Conservation (phyloP, 805 yeast genomes). For the Candida silvicultrix region DNA sequence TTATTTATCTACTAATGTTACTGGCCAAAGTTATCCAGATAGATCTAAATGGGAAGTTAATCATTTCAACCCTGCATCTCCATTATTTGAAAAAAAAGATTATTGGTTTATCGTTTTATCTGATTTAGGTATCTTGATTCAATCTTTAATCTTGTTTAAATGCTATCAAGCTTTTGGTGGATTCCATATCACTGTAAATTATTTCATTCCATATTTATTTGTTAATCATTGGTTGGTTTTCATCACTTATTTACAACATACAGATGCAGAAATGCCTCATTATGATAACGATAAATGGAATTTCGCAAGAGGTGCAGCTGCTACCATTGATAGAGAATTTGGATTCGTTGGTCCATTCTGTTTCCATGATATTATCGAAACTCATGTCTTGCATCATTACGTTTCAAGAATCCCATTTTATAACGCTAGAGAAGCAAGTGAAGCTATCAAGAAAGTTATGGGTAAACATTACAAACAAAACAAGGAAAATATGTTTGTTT, state of each 20-base stretch:
- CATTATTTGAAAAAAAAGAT: conserved; percentile 47
- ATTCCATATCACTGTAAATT: conserved; percentile 45
- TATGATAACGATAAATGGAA: conserved; percentile 54
- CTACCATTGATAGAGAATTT: conserved; percentile 56
- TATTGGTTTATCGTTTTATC: conserved; percentile 49
- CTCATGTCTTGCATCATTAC: conserved; percentile 52
- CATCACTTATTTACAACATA: conserved; percentile 56
- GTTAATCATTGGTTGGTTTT: conserved; percentile 64
- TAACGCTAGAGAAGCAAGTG: conserved; percentile 47
- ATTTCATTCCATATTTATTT: conserved; percentile 53
- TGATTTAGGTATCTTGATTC: conserved; percentile 48
- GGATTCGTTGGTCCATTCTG: conserved; percentile 52
- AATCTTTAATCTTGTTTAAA: conserved; percentile 39
- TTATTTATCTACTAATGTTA: conserved; percentile 45
- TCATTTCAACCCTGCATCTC: conserved; percentile 50
- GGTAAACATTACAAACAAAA: conserved; percentile 43
- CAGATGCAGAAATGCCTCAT: conserved; percentile 55
- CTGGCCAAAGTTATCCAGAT: conserved; percentile 46
- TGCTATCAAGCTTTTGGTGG: conserved; percentile 44
- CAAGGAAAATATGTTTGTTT: conserved; percentile 51
- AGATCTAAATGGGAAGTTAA: conserved; percentile 35
- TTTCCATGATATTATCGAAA: conserved; percentile 54
- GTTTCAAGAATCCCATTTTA: conserved; percentile 51
- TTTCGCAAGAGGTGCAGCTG: conserved; percentile 62
- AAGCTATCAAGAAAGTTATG: conserved; percentile 44